Conservation (phyloP, 2,329 filamentous ascomycete genomes). For the Claviceps monticola region DNA sequence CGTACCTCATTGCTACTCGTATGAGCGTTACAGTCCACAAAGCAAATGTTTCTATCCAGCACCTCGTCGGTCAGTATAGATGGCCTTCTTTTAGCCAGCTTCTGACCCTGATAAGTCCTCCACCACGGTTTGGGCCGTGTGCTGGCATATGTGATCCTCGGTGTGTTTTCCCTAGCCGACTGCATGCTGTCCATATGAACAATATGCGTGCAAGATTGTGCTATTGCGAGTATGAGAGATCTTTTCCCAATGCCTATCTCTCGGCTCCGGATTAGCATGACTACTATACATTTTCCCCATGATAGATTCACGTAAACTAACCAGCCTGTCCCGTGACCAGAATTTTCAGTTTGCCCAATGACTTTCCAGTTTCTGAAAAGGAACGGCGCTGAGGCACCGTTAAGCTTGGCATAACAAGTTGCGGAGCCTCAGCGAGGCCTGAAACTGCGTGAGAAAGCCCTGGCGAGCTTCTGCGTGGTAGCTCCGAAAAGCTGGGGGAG, state of each 20-base stretch:
- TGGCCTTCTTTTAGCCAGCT: slow-evolving; percentile 44
- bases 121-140: slow-evolving; percentile 77
- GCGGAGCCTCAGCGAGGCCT: slow-evolving; percentile 33
- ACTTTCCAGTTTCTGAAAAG: slow-evolving; percentile 77
- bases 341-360: slow-evolving; percentile 77
- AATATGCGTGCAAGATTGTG: slow-evolving; percentile 78
- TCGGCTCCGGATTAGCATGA: not conserved
- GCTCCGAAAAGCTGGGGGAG: slow-evolving; percentile 10
- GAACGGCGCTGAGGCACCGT: slow-evolving; percentile 78
- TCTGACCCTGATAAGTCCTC: slow-evolving; percentile 69
- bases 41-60: slow-evolving; percentile 83
- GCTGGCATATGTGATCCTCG: slow-evolving; percentile 62
- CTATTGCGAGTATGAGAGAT: slow-evolving; percentile 74
- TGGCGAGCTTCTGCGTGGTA: slow-evolving; percentile 9
- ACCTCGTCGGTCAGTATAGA: slow-evolving; percentile 55
- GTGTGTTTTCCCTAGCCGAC: slow-evolving; percentile 16
- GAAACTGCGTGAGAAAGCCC: slow-evolving; percentile 8
- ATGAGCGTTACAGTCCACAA: slow-evolving; percentile 71
- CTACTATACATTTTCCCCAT: not conserved
- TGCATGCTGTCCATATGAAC: slow-evolving; percentile 71
- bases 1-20: slow-evolving; percentile 38
- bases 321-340: slow-evolving; percentile 69
- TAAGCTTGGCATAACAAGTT: slow-evolving; percentile 97
- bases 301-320: slow-evolving; percentile 19
- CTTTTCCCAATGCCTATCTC: slow-evolving; percentile 68